Conservation (phyloP, 169 alveolate species). For the Plasmodium fragile region DNA sequence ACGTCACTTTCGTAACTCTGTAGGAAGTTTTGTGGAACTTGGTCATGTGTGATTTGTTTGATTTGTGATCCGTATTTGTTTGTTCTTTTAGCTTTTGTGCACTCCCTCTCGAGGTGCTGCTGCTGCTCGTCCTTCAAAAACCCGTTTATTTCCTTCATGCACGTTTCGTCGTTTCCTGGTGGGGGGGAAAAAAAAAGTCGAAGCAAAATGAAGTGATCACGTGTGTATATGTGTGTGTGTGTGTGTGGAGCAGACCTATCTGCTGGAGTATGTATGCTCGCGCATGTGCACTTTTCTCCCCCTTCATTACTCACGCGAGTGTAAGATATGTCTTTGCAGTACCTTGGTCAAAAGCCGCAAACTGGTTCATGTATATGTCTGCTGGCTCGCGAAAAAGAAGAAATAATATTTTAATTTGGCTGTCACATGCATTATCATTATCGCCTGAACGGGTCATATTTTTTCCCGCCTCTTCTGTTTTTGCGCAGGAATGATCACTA, state of each 20-base stretch:
- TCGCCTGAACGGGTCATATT: background rate
- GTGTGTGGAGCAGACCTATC: background rate
- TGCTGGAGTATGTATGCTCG: background rate
- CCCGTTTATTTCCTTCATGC: slow-evolving; percentile 24
- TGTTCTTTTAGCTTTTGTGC: background rate
- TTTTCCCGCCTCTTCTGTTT: slow-evolving; percentile 6
- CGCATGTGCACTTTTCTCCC: background rate
- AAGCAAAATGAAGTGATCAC: background rate
- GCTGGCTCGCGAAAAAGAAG: slow-evolving; percentile 65
- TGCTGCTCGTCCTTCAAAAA: slow-evolving; percentile 31
- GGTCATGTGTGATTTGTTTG: slow-evolving; percentile 11
- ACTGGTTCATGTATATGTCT: slow-evolving; percentile 53
- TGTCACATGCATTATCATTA: slow-evolving; percentile 7
- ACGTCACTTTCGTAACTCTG: slow-evolving; percentile 62
- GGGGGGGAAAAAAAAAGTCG: background rate
- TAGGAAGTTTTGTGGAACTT: background rate
- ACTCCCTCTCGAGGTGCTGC: slow-evolving; percentile 14
- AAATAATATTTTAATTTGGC: slow-evolving; percentile 37
- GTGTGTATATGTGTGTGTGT: no score
- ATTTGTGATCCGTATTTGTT: slow-evolving; percentile 12
- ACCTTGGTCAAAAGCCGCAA: slow-evolving; percentile 38
- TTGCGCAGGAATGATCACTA: background rate
- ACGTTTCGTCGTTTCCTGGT: slow-evolving; percentile 30
- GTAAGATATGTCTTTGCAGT: background rate
- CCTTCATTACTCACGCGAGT: no score